Conservation (phyloP, 2,329 filamentous ascomycete genomes). For the Plectosphaerella sp. region DNA sequence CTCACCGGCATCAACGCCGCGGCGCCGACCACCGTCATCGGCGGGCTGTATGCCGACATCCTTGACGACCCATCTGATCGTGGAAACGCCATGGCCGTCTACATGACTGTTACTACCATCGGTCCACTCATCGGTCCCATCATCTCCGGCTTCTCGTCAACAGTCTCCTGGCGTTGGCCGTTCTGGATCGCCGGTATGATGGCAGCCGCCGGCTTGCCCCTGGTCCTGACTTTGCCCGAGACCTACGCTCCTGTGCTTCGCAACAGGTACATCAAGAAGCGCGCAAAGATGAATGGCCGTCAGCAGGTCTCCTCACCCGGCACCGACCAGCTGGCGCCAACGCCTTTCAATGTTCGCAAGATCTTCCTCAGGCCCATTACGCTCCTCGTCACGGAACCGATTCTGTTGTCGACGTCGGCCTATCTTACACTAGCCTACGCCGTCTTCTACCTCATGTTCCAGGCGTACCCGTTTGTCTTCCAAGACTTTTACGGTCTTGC, state of each 20-base stretch:
- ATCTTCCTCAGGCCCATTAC: conserved; percentile 45
- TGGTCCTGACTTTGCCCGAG: conserved; percentile 34
- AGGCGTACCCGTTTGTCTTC: conserved; percentile 46
- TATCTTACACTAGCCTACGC: conserved; percentile 49
- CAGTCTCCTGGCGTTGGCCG: conserved; percentile 34
- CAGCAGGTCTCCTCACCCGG: conserved; percentile 21
- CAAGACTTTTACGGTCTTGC: conserved; percentile 37
- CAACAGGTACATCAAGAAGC: conserved; percentile 38
- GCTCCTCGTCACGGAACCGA: conserved; percentile 43
- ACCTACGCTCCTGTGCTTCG: conserved; percentile 48
- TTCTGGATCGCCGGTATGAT: conserved; percentile 33
- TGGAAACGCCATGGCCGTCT: conserved; percentile 26
- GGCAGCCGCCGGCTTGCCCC: conserved; percentile 19
- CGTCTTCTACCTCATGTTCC: conserved; percentile 48
- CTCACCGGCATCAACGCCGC: conserved; percentile 26
- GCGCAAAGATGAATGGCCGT: conserved; percentile 42
- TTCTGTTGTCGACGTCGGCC: conserved; percentile 40
- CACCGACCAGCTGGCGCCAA: conserved; percentile 21
- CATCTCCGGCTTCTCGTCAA: conserved; percentile 44
- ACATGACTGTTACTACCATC: conserved; percentile 27
- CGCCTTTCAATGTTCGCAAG: conserved; percentile 31
- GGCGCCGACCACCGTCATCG: conserved; percentile 26
- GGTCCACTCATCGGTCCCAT: conserved; percentile 43
- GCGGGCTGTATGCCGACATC: conserved; percentile 27
- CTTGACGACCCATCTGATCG: conserved; percentile 23